These are phyloP conservation scores for Bathelium albidoporum DNA, from an alignment of 495 filamentous ascomycete species.

Conservation along the genomic window DNA sequence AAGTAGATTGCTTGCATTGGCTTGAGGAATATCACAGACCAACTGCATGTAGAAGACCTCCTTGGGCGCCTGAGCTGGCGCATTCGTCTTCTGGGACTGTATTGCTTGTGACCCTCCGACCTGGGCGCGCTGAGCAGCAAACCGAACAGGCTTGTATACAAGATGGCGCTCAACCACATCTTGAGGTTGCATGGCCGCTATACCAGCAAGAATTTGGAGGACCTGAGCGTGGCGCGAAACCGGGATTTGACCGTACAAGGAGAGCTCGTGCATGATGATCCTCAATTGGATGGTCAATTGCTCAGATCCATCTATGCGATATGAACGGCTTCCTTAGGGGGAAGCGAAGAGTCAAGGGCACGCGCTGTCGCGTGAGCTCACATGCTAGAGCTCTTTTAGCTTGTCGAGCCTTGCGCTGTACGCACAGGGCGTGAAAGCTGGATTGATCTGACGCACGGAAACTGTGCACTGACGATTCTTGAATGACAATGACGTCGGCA, in stretches of 20 bases:
- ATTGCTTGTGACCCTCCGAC: conserved; percentile 27
- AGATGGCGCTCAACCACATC: conserved; percentile 50
- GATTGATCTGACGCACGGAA: neutral
- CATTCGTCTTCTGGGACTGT: conserved; percentile 15
- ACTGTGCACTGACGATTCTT: neutral
- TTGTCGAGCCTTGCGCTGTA: neutral
- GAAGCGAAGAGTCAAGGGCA: neutral
- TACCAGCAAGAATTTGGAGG: conserved; percentile 55
- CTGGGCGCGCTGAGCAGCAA: conserved; percentile 2
- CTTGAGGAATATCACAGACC: conserved; percentile 13
- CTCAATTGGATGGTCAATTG: neutral
- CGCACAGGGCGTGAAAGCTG: neutral
- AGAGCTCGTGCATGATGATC: conserved; percentile 41
- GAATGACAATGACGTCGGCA: neutral
- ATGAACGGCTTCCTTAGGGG: neutral
- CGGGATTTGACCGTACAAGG: conserved; percentile 41
- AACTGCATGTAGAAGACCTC: conserved; percentile 37
- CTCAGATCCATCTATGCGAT: neutral
- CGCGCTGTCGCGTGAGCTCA: neutral
- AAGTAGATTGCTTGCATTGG: neutral
- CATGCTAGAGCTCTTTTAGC: neutral
- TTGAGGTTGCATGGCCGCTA: conserved; percentile 57
- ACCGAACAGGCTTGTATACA: conserved; percentile 49
- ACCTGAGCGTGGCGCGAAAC: conserved; percentile 44
- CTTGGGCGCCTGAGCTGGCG: conserved; percentile 14